Base-by-base conservation (phyloP, 208 protist species). In the Vickermania ingenoplastis region DNA sequence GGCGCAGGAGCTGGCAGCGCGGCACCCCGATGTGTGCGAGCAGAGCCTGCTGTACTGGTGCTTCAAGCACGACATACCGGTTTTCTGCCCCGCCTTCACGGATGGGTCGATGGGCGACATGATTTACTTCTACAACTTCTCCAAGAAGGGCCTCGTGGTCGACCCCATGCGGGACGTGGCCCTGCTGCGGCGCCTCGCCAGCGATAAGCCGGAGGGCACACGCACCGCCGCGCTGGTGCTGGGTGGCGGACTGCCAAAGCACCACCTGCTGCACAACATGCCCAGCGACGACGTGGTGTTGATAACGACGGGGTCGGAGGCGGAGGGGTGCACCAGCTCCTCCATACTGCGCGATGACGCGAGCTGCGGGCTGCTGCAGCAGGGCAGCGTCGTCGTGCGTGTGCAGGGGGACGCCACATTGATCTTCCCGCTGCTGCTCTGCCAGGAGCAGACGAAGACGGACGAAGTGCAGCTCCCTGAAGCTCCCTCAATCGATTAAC, bases 91-190 rank as follows among this genome's bases (percentile, higher is more conserved):
- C 5, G 98, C 98, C 0, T 45, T 99, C 5, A 99, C 98, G 24
- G 98, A 99, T 62, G 97, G 97, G 5, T 98, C 95, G 2, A 97
- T 99, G 59, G 98, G 99, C 22, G 99, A 99, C 75, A 99, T 99
- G 98, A 90, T 99, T 49, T 99, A 97, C 77, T 99, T 99, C 72
- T 97, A 99, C 78, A 98, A 96, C 21, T 99, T 96, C 50, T 95
- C 89, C 2, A 87, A 96, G 7, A 97, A 97, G 27, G 97, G 97
- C 2, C 80, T 99, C 11, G 79, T 98, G 0, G 65, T 99, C 0
- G 98, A 99, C 73, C 76, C 98, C 2, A 72, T 97, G 2, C 25
- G 53, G 30, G 96, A 98, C 57, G 78, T 97, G 21, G 65, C 62
- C 52, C 71, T 67, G 30, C 70, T 97, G 57, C 74, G 78, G 11